These are phyloP conservation scores for Angophora floribunda DNA, from an alignment of 345 rosid genomes.

Conservation along the genomic window DNA sequence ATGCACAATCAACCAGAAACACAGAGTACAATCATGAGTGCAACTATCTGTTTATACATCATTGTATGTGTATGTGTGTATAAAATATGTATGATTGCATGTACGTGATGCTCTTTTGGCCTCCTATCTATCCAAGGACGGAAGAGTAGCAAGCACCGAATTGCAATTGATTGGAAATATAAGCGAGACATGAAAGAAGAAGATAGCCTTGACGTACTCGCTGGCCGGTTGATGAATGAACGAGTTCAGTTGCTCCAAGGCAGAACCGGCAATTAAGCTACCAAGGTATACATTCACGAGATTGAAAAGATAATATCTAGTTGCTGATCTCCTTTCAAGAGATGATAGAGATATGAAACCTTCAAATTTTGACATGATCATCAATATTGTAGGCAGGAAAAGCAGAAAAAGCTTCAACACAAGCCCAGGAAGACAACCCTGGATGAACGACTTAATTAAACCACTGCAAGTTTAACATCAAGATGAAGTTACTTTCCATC, in stretches of 20 bases:
- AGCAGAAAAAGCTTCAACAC: conserved; percentile 89
- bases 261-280: conserved; percentile 59
- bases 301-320: conserved; percentile 67
- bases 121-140: neutral
- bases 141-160: neutral
- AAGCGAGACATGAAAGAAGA: neutral
- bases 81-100: neutral
- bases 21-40: neutral
- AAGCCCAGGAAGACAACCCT: conserved; percentile 79
- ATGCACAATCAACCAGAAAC: neutral
- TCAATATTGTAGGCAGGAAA: conserved; percentile 72
- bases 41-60: neutral
- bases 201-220: conserved; percentile 32
- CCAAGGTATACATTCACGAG: conserved; percentile 69
- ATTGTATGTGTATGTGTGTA: neutral
- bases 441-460: conserved; percentile 49
- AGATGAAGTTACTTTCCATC: neutral
- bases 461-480: conserved; percentile 20
- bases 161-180: neutral
- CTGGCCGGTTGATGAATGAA: conserved; percentile 57
- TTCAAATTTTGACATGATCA: conserved; percentile 89
- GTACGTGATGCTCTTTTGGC: neutral
- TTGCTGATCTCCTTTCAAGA: conserved; percentile 79
- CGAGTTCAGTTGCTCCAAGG: conserved; percentile 64
- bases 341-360: conserved; percentile 66